Base-by-base conservation (phyloP, 2,329 filamentous ascomycete genomes). In the Sphaerostilbella broomeana region DNA sequence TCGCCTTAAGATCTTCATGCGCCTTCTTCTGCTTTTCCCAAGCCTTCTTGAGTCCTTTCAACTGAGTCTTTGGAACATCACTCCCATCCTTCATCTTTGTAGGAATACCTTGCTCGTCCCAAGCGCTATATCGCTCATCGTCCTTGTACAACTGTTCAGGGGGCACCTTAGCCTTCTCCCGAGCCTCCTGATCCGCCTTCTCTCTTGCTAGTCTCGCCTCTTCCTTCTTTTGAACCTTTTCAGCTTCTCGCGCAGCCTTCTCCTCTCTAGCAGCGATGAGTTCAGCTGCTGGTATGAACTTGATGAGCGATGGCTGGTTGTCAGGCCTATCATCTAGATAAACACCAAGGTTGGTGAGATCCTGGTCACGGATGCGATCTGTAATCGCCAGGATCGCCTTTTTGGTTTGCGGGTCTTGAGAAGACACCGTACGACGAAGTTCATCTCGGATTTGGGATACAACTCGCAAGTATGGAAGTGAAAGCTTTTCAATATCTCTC, bases 1-100 rank as follows among this genome's bases (percentile, higher is more conserved):
- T 62, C 12, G 56, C 57, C 47, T 61, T 62, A 21, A 61, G 47
- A 44, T 81, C 77, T 47, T 89, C 82, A 59, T 89, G 81, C 43
- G 76, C 60, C 72, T 90, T 94, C 72, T 88, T 92, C 68, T 95
- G 90, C 58, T 73, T 80, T 52, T 94, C 84, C 86, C 86, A 94
- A 40, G 87, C 81, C 70, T 95, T 95, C 64, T 72, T 81, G 51
- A 95, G 61, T 68, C 86, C 89, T 73, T 95, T 95, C 35, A 66
- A 56, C 55, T 79, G 76, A 44, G 75, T 84, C 70, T 95, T 95
- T 4, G 85, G 75, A 25, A 95, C 71, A 50, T 94, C 86, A 45
- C 78, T 80, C 0, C 87, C 88, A 21, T 85, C 79, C 46, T 77
- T 79, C 58, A 88, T 77, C 63, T 80, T 85, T 0, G 75, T 84